Percentiles rank a stretch among this genome's conserved stretches.
These are phyloP conservation scores for Fusarium foetens DNA, from an alignment of 2,329 filamentous ascomycete genomes.

Conservation along the genomic window DNA sequence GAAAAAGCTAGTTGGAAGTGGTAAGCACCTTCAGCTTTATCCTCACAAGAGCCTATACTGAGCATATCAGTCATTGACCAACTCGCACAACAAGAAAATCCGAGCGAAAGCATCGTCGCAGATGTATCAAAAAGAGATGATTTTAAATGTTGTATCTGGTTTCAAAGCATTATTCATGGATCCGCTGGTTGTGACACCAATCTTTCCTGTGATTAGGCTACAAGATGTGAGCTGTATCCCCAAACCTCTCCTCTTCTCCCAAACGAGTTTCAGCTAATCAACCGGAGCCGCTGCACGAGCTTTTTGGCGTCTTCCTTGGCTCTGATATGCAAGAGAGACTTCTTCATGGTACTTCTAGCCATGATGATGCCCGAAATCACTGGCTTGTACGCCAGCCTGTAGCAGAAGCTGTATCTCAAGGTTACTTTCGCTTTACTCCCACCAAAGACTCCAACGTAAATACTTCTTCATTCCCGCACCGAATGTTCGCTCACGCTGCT, in stretches of 20 bases:
- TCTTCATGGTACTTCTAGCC: fast-evolving
- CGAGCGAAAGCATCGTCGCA: fast-evolving
- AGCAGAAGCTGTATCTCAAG: background rate
- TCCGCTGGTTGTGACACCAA: background rate
- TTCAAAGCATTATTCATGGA: background rate
- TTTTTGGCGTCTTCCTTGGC: fast-evolving
- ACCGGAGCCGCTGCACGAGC: fast-evolving
- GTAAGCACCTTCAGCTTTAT: background rate
- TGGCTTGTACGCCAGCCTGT: background rate
- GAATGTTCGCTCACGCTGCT: background rate
- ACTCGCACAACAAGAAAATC: background rate
- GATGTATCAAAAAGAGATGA: background rate
- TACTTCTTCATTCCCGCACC: background rate
- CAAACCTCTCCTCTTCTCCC: background rate
- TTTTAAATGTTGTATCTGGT: background rate
- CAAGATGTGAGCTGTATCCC: background rate
- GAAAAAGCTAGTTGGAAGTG: background rate
- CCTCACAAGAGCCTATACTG: background rate
- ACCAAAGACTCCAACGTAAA: background rate
- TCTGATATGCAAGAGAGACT: background rate
- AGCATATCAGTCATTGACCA: background rate
- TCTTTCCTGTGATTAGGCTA: background rate
- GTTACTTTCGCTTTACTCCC: background rate
- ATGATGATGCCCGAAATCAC: background rate
- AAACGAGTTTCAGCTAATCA: fast-evolving